Evolutionary conservation across 148 eudicot genomes (phyloP).

Genomic region (Chenopodium berlandieri): DNA sequence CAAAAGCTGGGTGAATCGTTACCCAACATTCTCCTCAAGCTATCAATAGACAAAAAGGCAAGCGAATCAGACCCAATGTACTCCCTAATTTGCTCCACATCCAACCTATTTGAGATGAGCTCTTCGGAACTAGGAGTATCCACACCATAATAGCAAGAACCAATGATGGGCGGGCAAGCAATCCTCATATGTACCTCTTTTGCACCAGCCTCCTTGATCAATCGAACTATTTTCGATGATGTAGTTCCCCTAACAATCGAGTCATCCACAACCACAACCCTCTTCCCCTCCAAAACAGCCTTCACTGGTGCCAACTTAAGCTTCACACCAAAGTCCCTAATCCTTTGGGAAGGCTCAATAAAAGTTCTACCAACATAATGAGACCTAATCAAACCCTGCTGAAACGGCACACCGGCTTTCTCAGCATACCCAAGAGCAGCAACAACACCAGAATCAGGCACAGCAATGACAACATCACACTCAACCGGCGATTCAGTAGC

Average conservation of each 20-base stretch:
- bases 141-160: slow-evolving; percentile 85
- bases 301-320: slow-evolving; percentile 65
- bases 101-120: slow-evolving; percentile 78
- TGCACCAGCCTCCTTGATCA: slow-evolving; percentile 79
- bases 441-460: slow-evolving; percentile 92
- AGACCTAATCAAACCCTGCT: slow-evolving; percentile 78
- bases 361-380: slow-evolving; percentile 87
- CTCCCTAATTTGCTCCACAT: slow-evolving; percentile 43
- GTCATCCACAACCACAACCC: slow-evolving; percentile 93
- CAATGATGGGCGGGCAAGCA: slow-evolving; percentile 66
- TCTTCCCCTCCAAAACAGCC: slow-evolving; percentile 76
- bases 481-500: slow-evolving; percentile 69
- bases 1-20: slow-evolving; percentile 51
- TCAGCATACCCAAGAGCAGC: slow-evolving; percentile 85
- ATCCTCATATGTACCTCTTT: slow-evolving; percentile 70
- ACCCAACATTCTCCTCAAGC: slow-evolving; percentile 54
- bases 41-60: slow-evolving; percentile 63
- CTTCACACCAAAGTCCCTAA: slow-evolving; percentile 86
- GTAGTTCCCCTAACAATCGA: slow-evolving; percentile 92
- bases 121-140: slow-evolving; percentile 89
- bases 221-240: slow-evolving; percentile 75
- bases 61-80: slow-evolving; percentile 69
- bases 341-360: slow-evolving; percentile 83
- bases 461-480: slow-evolving; percentile 92
- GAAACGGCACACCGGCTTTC: slow-evolving; percentile 69